These are phyloP conservation scores for Wickerhamomyces rabaulensis DNA, from an alignment of 805 yeast species.

Conservation along the genomic window DNA sequence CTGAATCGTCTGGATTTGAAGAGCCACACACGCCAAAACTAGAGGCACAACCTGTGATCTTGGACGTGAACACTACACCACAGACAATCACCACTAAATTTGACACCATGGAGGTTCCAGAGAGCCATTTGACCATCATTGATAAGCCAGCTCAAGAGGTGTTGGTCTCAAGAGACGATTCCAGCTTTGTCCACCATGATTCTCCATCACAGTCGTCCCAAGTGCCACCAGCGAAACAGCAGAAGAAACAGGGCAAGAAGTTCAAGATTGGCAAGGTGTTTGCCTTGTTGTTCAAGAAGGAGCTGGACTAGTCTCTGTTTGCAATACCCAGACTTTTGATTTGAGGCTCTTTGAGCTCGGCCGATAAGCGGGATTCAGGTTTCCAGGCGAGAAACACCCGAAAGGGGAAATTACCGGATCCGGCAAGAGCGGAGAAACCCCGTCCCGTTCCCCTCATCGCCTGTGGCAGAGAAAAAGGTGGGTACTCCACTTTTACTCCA, in stretches of 20 bases:
- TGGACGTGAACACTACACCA: not conserved
- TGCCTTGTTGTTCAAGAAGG: not conserved
- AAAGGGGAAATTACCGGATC: not conserved
- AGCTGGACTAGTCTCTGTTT: not conserved
- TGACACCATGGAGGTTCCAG: too few relatives aligned
- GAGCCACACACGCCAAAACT: not conserved
- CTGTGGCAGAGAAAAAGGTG: too few relatives aligned
- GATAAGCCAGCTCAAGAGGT: not conserved
- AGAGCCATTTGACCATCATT: too few relatives aligned
- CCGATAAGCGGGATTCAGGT: too few relatives aligned
- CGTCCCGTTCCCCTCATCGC: not conserved
- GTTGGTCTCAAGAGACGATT: not conserved
- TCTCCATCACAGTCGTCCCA: not conserved
- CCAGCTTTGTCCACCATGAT: not conserved
- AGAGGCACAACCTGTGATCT: not conserved
- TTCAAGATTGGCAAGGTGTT: not conserved
- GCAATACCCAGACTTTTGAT: too few relatives aligned
- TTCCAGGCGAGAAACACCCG: not conserved
- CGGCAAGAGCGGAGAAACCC: not conserved
- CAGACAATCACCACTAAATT: not conserved
- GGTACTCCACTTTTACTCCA: not conserved
- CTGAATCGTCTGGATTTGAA: not conserved
- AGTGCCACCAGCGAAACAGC: not conserved
- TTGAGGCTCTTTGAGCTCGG: too few relatives aligned
- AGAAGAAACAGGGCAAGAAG: not conserved